phyloP scores from a whole-genome alignment of 2,329 filamentous ascomycete species.

The Alternaria dauci region DNA sequence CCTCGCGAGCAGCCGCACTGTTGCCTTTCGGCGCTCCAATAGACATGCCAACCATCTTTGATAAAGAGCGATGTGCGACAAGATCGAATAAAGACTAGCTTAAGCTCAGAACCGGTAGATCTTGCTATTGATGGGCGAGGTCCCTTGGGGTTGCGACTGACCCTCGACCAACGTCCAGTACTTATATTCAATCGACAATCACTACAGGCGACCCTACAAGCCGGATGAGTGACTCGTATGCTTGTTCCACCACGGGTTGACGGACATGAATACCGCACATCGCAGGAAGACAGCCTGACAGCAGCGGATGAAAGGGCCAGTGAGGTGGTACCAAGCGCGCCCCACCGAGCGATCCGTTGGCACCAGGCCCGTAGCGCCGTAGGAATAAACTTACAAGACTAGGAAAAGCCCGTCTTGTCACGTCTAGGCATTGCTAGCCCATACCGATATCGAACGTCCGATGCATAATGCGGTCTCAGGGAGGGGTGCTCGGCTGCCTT shows the following conservation, averaged over 20 bases:
- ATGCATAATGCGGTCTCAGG: conserved; percentile 24
- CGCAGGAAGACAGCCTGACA: conserved; percentile 23
- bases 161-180: conserved; percentile 22
- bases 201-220: conserved; percentile 5
- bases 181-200: conserved; percentile 25
- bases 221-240: neutral
- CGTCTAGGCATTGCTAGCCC: conserved; percentile 12
- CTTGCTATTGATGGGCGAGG: conserved; percentile 22
- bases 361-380: conserved; percentile 34
- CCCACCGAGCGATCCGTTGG: conserved; percentile 31
- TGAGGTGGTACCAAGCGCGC: conserved; percentile 21
- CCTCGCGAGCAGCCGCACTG: conserved; percentile 52
- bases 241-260: conserved; percentile 14
- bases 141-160: conserved; percentile 23
- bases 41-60: conserved; percentile 26
- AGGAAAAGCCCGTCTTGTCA: conserved; percentile 16
- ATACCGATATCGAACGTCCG: conserved; percentile 21
- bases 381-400: conserved; percentile 22
- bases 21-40: conserved; percentile 27
- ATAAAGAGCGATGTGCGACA: neutral
- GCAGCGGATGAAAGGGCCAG: conserved; percentile 24
- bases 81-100: neutral
- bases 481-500: conserved; percentile 23
- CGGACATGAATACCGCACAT: conserved; percentile 28
- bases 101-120: conserved; percentile 6